phyloP scores from a whole-genome alignment of 495 filamentous ascomycete genomes.

The Tuber calosporum region DNA sequence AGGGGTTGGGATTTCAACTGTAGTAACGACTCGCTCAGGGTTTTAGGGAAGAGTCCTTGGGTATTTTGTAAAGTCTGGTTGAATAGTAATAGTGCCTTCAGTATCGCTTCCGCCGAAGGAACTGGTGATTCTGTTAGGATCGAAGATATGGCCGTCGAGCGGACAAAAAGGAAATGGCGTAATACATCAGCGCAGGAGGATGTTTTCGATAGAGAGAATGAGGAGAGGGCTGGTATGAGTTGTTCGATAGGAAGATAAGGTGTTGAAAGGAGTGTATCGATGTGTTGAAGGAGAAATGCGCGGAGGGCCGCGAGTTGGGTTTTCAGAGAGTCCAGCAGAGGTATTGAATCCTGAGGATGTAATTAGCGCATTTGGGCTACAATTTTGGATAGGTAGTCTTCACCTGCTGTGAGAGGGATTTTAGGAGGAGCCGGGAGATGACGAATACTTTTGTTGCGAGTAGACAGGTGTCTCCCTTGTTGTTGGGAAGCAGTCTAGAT shows the following conservation, averaged over 20 bases:
- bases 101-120: slow-evolving; percentile 43
- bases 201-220: slow-evolving; percentile 75
- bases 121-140: slow-evolving; percentile 48
- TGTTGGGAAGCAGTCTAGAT: slow-evolving; percentile 52
- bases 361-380: slow-evolving; percentile 18
- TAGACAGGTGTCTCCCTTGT: slow-evolving; percentile 53
- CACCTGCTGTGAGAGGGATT: slow-evolving; percentile 54
- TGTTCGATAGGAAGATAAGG: slow-evolving; percentile 44
- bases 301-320: slow-evolving; percentile 57
- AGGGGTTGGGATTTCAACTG: slow-evolving; percentile 63
- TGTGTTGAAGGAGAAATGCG: slow-evolving; percentile 55
- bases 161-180: slow-evolving; percentile 68
- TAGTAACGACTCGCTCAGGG: slow-evolving; percentile 62
- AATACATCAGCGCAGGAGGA: slow-evolving; percentile 75
- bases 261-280: slow-evolving; percentile 59
- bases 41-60: slow-evolving; percentile 63
- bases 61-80: slow-evolving; percentile 69
- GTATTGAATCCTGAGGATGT: slow-evolving; percentile 36
- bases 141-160: slow-evolving; percentile 58
- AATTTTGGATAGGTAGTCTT: slow-evolving; percentile 41
- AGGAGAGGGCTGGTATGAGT: slow-evolving; percentile 65
- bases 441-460: slow-evolving; percentile 75
- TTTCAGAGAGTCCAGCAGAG: slow-evolving; percentile 56
- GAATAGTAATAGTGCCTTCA: slow-evolving; percentile 62
- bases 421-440: slow-evolving; percentile 62